Conservation (phyloP, 805 yeast species). For the Metschnikowia bowlesiae region DNA sequence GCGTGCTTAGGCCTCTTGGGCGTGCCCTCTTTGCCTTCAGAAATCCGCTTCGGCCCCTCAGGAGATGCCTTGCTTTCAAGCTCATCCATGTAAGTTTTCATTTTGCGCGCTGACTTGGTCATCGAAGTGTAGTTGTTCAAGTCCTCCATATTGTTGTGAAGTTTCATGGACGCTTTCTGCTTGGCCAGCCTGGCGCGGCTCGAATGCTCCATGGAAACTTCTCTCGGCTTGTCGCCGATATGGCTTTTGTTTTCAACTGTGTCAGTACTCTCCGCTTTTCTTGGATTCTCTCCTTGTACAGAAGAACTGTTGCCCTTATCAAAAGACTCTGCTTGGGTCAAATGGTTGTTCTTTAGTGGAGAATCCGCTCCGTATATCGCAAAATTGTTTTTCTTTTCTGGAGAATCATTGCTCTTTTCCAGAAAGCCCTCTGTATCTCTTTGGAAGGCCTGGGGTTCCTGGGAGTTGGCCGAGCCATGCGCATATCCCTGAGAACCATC, state of each 20-base stretch:
- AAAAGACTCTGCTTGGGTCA: no score
- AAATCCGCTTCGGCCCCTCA: slow-evolving; percentile 3
- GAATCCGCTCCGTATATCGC: no score
- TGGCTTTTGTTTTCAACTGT: neutral
- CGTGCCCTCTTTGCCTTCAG: neutral
- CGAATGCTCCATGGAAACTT: neutral
- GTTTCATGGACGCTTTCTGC: slow-evolving; percentile 56
- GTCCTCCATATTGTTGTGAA: slow-evolving; percentile 66
- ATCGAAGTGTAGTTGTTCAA: slow-evolving; percentile 57
- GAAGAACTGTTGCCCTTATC: no score
- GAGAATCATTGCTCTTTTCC: neutral
- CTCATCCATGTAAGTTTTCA: slow-evolving; percentile 34
- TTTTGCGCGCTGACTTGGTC: slow-evolving; percentile 40
- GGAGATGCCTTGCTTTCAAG: slow-evolving; percentile 19
- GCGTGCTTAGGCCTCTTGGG: neutral
- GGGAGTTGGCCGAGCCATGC: no score
- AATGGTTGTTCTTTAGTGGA: no score
- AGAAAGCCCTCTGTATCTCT: no score
- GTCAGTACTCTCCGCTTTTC: no score
- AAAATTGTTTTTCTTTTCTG: neutral
- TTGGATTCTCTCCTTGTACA: no score
- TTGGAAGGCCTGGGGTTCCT: neutral
- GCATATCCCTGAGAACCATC: no score
- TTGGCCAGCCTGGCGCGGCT: slow-evolving; percentile 52
- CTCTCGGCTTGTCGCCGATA: no score